Evolutionary conservation across 2,329 filamentous ascomycete genomes (phyloP).

Genomic region (Rutstroemia sp.): DNA sequence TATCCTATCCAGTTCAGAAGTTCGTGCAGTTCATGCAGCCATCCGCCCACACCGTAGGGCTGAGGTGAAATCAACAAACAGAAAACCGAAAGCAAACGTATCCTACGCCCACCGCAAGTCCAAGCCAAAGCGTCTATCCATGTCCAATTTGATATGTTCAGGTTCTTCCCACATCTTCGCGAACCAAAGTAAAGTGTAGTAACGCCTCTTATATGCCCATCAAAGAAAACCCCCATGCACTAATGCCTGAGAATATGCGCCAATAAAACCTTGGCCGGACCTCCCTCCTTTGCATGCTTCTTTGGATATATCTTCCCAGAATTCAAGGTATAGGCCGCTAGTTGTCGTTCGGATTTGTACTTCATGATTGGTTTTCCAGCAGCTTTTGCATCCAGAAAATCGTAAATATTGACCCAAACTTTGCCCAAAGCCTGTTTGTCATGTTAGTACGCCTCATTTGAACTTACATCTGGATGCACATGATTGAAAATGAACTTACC

Average conservation of each 20-base stretch:
- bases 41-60: too few relatives aligned
- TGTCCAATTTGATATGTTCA: too few relatives aligned
- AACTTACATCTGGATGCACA: neutral
- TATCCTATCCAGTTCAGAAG: too few relatives aligned
- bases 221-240: too few relatives aligned
- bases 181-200: too few relatives aligned
- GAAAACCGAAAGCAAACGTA: too few relatives aligned
- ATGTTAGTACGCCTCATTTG: neutral
- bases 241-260: constrained; percentile 25
- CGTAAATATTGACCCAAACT: constrained; percentile 42
- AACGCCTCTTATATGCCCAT: too few relatives aligned
- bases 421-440: constrained; percentile 33
- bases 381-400: constrained; percentile 34
- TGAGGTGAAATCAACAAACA: too few relatives aligned
- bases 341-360: constrained; percentile 29
- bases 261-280: constrained; percentile 35
- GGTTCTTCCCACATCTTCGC: too few relatives aligned
- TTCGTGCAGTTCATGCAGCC: too few relatives aligned
- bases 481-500: constrained; percentile 26
- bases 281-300: constrained; percentile 34
- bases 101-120: too few relatives aligned
- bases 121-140: too few relatives aligned
- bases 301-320: constrained; percentile 39
- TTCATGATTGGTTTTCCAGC: constrained; percentile 25
- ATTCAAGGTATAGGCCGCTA: constrained; percentile 32